Conservation (phyloP, 2,329 filamentous ascomycete genomes). For the Cytospora leucostoma region DNA sequence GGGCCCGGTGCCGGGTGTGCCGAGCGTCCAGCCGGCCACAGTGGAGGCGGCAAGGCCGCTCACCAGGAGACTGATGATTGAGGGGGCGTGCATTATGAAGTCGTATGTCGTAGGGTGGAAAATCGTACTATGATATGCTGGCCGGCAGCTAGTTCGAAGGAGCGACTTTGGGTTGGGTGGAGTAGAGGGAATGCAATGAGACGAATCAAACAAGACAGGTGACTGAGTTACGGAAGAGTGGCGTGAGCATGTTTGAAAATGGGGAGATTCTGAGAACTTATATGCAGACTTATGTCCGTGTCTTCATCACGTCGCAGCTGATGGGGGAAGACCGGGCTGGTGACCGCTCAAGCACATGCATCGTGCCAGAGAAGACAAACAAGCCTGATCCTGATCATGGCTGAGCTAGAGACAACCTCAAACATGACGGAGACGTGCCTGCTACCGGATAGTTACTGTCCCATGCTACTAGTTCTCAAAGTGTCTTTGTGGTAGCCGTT, state of each 20-base stretch:
- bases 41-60: slow-evolving; percentile 23
- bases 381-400: slow-evolving; percentile 8
- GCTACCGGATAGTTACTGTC: slow-evolving; percentile 7
- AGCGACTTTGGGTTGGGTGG: slow-evolving; percentile 23
- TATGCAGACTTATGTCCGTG: slow-evolving; percentile 12
- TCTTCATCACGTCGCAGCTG: not conserved
- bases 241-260: slow-evolving; percentile 25
- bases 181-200: not conserved
- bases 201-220: slow-evolving; percentile 11
- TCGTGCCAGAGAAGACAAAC: not conserved
- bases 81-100: slow-evolving; percentile 25
- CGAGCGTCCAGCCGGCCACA: slow-evolving; percentile 20
- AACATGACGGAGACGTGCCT: slow-evolving; percentile 13
- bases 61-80: slow-evolving; percentile 25
- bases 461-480: not conserved
- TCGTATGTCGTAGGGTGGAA: slow-evolving; percentile 12
- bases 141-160: slow-evolving; percentile 22
- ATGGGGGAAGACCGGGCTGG: not conserved
- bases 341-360: slow-evolving; percentile 7
- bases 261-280: slow-evolving; percentile 20
- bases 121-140: slow-evolving; percentile 21
- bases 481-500: not conserved
- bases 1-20: slow-evolving; percentile 15
- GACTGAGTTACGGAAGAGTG: slow-evolving; percentile 22
- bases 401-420: slow-evolving; percentile 11